These are phyloP conservation scores for Rhodofomes roseus DNA, from an alignment of 1,284 basidiomycete species.

Conservation along the genomic window DNA sequence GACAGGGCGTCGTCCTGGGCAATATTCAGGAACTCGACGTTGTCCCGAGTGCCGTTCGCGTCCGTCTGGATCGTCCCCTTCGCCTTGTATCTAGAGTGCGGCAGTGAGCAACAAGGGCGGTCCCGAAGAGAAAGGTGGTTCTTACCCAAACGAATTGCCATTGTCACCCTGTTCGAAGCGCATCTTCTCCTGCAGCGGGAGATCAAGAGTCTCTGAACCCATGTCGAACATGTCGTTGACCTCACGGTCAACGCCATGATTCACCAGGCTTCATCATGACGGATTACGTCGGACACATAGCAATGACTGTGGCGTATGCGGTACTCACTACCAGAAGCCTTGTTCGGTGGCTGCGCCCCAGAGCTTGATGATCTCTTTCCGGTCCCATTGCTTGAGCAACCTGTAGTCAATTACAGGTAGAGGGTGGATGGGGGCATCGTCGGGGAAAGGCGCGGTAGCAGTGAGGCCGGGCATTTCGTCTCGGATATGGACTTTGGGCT, in stretches of 20 bases:
- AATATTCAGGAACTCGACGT: slow-evolving; percentile 63
- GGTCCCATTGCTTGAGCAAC: slow-evolving; percentile 28
- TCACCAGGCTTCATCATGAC: slow-evolving; percentile 45
- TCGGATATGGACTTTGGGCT: slow-evolving; percentile 8
- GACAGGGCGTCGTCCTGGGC: slow-evolving; percentile 63
- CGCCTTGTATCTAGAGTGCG: slow-evolving; percentile 52
- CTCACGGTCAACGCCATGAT: slow-evolving; percentile 54
- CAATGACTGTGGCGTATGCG: background rate
- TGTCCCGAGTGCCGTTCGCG: slow-evolving; percentile 53
- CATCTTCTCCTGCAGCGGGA: slow-evolving; percentile 61
- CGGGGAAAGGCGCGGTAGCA: slow-evolving; percentile 32
- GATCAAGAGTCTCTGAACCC: slow-evolving; percentile 51
- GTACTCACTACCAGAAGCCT: slow-evolving; percentile 40
- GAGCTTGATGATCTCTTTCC: slow-evolving; percentile 29
- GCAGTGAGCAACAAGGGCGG: background rate
- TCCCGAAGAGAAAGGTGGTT: slow-evolving; percentile 1
- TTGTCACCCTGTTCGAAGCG: slow-evolving; percentile 63
- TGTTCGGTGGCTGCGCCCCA: slow-evolving; percentile 34
- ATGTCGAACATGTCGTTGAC: slow-evolving; percentile 58
- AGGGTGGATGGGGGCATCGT: slow-evolving; percentile 34
- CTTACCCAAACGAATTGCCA: slow-evolving; percentile 58
- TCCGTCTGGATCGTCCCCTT: slow-evolving; percentile 61
- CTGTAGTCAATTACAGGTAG: slow-evolving; percentile 37
- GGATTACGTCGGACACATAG: background rate
- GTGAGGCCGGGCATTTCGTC: slow-evolving; percentile 28